These are phyloP conservation scores for Aspergillus egyptiacus DNA, from an alignment of 495 filamentous ascomycete genomes.

Conservation along the genomic window DNA sequence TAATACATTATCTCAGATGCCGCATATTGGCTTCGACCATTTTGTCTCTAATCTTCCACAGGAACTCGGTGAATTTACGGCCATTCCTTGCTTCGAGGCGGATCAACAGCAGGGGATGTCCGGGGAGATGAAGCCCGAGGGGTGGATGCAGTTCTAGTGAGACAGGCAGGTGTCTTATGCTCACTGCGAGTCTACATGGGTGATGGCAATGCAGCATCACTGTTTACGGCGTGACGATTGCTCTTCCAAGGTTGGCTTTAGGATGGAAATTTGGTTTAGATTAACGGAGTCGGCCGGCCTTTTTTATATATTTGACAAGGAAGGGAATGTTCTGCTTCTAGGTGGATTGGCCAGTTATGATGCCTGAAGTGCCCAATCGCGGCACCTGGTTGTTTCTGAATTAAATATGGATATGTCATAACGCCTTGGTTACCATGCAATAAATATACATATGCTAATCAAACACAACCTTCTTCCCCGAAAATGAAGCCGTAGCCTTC, in stretches of 20 bases:
- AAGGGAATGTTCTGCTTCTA: no score
- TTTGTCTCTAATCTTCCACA: slow-evolving; percentile 45
- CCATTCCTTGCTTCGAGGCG: slow-evolving; percentile 42
- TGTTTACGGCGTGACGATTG: no score
- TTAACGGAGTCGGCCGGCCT: no score
- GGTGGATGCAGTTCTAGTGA: slow-evolving; percentile 34
- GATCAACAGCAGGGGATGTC: slow-evolving; percentile 29
- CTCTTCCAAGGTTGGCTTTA: no score
- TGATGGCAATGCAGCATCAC: no score
- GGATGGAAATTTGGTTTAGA: no score
- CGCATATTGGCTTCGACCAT: slow-evolving; percentile 40
- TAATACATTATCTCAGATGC: slow-evolving; percentile 32
- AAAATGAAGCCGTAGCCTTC: slow-evolving; percentile 53
- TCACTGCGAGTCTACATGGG: background rate
- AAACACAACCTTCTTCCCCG: slow-evolving; percentile 89
- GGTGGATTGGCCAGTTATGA: background rate
- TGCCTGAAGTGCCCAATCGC: background rate
- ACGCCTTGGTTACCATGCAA: background rate
- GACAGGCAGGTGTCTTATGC: no score
- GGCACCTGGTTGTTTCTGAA: background rate
- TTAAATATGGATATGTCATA: background rate
- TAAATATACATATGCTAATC: slow-evolving; percentile 49
- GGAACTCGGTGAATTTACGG: slow-evolving; percentile 43
- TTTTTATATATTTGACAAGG: no score
- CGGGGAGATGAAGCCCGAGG: slow-evolving; percentile 28